Base-by-base conservation (phyloP, 2,329 filamentous ascomycete genomes). In the Ceratocystis cubensis region DNA sequence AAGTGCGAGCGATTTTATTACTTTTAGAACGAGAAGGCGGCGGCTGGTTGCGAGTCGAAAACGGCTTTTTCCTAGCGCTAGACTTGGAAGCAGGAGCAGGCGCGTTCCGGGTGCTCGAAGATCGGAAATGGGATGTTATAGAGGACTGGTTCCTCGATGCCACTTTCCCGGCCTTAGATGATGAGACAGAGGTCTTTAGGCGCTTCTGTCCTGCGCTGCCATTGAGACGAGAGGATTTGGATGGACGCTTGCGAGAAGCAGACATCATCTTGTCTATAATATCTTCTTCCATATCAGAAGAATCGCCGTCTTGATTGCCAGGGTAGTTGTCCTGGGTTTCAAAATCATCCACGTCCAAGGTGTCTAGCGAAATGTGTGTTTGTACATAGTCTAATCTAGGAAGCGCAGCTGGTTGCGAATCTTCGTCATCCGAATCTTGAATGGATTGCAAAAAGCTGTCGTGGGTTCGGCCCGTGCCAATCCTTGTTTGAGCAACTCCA, bases 201-300 rank as follows among this genome's bases (percentile, higher is more conserved):
- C 70, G 70, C 5, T 68, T 69, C 3, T 67, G 25, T 70, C 74
- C 66, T 44, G 72, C 64, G 17, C 74, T 61, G 3, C 37, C 68
- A 44, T 20, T 50, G 20, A 46, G 30, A 5, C 37, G 57, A 28
- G 71, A 67, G 66, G 73, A 33, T 67, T 71, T 71, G 64, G 74
- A 62, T 69, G 75, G 73, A 13, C 78, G 77, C 71, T 80, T 81
- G 22, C 72, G 73, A 25, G 67, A 68, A 6, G 75, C 74, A 0
- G 77, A 73, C 3, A 77, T 70, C 81, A 85, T 84, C 22, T 71
- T 73, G 69, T 84, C 82, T 48, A 85, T 76, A 10, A 73, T 70
- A 65, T 84, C 76, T 30, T 83, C 80, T 70, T 85, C 82, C 41
- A 82, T 71, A 22, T 74, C 74, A 30, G 74, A 76, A 25, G 73